Evolutionary conservation across 164 flowering plant genomes (phyloP).

Genomic region (Sedum album): DNA sequence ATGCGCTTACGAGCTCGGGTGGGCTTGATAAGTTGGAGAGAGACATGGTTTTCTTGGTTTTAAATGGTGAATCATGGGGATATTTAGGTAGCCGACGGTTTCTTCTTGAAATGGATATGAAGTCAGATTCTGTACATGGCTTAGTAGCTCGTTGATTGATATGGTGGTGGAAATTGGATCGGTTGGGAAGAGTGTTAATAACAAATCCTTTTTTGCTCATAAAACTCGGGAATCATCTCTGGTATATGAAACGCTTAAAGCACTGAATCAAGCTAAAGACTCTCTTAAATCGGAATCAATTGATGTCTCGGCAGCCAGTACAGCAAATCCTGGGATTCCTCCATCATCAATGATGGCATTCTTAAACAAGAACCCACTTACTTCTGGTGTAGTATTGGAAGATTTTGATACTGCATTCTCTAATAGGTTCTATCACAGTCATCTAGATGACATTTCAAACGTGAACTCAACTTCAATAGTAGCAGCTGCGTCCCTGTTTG

Average conservation of each 20-base stretch:
- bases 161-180: conserved; percentile 94
- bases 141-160: conserved; percentile 52
- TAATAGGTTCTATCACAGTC: conserved; percentile 82
- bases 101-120: conserved; percentile 61
- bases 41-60: conserved; percentile 78
- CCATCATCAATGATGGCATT: conserved; percentile 95
- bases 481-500: conserved; percentile 79
- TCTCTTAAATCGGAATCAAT: conserved; percentile 46
- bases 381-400: conserved; percentile 71
- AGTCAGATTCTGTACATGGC: conserved; percentile 60
- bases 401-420: conserved; percentile 71
- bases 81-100: conserved; percentile 96
- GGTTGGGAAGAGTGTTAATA: conserved; percentile 56
- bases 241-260: conserved; percentile 40
- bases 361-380: conserved; percentile 49
- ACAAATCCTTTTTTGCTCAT: conserved; percentile 67
- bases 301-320: conserved; percentile 39
- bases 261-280: conserved; percentile 47
- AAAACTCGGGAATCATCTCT: conserved; percentile 45
- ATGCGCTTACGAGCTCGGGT: conserved; percentile 75
- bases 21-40: conserved; percentile 46
- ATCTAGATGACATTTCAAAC: conserved; percentile 86
- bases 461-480: conserved; percentile 65
- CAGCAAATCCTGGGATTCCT: conserved; percentile 89
- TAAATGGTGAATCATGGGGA: conserved; percentile 98